Percentiles rank a stretch among this genome's conserved stretches.
Conservation (phyloP, 2,329 filamentous ascomycete genomes). For the Fusarium ambrosium region DNA sequence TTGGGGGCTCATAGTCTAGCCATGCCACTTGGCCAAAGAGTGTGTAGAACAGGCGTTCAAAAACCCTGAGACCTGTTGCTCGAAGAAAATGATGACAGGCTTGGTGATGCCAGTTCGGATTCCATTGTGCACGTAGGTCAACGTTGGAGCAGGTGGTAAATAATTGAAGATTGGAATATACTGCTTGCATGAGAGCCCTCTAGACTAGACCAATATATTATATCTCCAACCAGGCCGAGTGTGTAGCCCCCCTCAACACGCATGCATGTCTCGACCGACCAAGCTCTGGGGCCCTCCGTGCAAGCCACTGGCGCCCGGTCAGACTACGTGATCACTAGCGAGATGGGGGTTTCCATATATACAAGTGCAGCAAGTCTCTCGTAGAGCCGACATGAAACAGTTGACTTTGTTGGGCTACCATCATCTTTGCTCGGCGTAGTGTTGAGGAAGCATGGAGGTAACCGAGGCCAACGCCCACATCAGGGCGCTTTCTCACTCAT, state of each 20-base stretch:
- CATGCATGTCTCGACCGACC: background rate
- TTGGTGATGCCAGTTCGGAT: background rate
- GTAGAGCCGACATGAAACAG: background rate
- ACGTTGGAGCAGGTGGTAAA: too few relatives aligned
- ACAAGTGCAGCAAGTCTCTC: background rate
- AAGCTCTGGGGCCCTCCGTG: background rate
- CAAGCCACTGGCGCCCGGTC: background rate
- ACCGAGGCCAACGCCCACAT: too few relatives aligned
- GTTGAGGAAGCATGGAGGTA: too few relatives aligned
- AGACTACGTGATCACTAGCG: background rate
- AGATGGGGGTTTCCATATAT: background rate
- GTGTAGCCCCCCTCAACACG: background rate
- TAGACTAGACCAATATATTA: background rate
- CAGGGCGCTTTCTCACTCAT: too few relatives aligned
- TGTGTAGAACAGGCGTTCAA: background rate
- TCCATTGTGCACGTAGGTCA: background rate
- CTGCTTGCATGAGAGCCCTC: background rate
- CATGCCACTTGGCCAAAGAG: background rate
- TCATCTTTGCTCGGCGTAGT: too few relatives aligned
- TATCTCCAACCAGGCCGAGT: background rate
- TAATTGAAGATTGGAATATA: too few relatives aligned
- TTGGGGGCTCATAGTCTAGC: background rate
- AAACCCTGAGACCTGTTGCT: background rate
- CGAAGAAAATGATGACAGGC: background rate
- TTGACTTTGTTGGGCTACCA: background rate